phyloP scores from a whole-genome alignment of 768 basidiomycete species.

The Rhodotorula sphaerocarpa region DNA sequence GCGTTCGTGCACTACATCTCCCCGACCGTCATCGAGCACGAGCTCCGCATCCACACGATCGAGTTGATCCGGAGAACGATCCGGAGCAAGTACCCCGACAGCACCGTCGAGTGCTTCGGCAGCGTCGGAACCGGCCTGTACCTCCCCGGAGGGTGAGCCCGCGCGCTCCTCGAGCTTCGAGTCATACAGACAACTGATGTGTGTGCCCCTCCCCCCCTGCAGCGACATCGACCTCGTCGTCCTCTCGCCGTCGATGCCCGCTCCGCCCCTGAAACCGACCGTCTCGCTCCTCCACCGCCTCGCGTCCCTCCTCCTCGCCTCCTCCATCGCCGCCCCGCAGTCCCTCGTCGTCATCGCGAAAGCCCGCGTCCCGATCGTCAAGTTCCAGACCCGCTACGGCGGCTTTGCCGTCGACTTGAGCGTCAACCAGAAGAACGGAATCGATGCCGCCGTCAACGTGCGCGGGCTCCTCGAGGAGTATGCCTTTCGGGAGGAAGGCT shows the following conservation, averaged over 20 bases:
- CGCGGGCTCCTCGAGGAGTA: slow-evolving; percentile 62
- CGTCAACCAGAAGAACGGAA: slow-evolving; percentile 79
- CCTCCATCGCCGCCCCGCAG: slow-evolving; percentile 56
- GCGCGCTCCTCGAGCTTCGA: too few species aligned
- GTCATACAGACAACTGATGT: too few species aligned
- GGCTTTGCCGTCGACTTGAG: slow-evolving; percentile 82
- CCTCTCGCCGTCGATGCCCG: slow-evolving; percentile 65
- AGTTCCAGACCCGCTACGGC: slow-evolving; percentile 74
- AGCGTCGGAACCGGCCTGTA: slow-evolving; percentile 90
- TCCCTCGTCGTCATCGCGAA: slow-evolving; percentile 80
- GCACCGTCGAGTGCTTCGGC: slow-evolving; percentile 76
- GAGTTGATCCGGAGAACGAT: slow-evolving; percentile 62
- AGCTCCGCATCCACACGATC: slow-evolving; percentile 67
- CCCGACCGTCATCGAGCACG: slow-evolving; percentile 75
- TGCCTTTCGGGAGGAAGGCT: slow-evolving; percentile 28
- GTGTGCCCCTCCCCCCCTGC: slow-evolving; percentile 3
- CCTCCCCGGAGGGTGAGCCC: slow-evolving; percentile 75
- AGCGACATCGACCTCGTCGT: slow-evolving; percentile 96
- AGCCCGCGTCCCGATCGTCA: slow-evolving; percentile 94
- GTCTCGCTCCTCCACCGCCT: slow-evolving; percentile 55
- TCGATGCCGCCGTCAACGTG: slow-evolving; percentile 68
- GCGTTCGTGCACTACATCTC: slow-evolving; percentile 81
- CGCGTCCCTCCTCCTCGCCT: slow-evolving; percentile 65
- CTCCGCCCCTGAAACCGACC: slow-evolving; percentile 59
- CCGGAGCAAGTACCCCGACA: slow-evolving; percentile 62